These are phyloP conservation scores for Trifolium dubium DNA, from an alignment of 306 rosid genomes.

Conservation along the genomic window DNA sequence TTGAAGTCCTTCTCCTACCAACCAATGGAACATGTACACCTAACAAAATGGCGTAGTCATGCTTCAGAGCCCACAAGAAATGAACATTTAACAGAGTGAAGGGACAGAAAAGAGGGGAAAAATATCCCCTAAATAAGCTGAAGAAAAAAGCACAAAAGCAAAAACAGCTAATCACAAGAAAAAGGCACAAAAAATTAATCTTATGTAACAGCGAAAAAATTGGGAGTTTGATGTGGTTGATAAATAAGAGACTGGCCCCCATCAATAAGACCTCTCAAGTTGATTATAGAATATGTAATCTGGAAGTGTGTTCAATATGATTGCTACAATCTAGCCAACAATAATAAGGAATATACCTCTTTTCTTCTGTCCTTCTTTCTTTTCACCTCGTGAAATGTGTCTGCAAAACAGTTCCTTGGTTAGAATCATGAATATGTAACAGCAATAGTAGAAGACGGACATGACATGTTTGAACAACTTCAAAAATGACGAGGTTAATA, in stretches of 20 bases:
- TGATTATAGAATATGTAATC: neutral
- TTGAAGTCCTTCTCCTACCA: constrained; percentile 23
- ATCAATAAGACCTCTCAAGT: constrained; percentile 1
- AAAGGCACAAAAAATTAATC: constrained; percentile 1
- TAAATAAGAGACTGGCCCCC: neutral
- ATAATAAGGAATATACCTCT: constrained; percentile 65
- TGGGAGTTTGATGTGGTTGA: neutral
- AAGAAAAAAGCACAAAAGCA: neutral
- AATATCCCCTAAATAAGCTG: constrained; percentile 10
- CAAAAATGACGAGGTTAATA: constrained; percentile 22
- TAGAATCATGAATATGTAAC: constrained; percentile 29
- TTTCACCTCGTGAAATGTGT: constrained; percentile 91
- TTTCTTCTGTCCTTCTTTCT: constrained; percentile 82
- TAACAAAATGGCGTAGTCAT: constrained; percentile 9
- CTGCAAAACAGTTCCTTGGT: constrained; percentile 51
- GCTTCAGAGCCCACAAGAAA: constrained; percentile 15
- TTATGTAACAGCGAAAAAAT: neutral
- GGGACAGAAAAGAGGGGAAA: neutral
- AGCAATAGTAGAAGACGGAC: neutral
- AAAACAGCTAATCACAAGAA: neutral
- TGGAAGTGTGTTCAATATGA: constrained; percentile 3
- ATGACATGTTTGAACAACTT: constrained; percentile 3
- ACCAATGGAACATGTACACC: constrained; percentile 16
- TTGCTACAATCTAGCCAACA: constrained; percentile 32
- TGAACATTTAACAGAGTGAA: constrained; percentile 18